phyloP scores from a whole-genome alignment of 169 alveolate species.

The Eimeria zaria region DNA sequence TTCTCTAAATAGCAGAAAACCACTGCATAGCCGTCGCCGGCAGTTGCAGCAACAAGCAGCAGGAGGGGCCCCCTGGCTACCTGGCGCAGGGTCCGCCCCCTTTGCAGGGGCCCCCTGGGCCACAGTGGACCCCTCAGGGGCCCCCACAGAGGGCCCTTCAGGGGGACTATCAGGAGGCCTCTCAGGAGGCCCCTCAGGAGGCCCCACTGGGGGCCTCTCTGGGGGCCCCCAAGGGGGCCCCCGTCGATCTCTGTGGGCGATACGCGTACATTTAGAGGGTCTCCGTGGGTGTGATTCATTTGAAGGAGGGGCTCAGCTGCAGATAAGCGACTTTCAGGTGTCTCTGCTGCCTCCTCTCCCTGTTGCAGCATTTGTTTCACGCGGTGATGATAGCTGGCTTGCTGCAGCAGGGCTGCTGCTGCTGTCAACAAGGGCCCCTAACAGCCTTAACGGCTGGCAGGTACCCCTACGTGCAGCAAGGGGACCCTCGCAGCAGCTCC shows the following conservation, averaged over 20 bases:
- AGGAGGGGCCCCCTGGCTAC: background rate
- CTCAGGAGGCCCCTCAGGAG: background rate
- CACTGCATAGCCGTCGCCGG: conserved; percentile 1
- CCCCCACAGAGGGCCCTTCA: background rate
- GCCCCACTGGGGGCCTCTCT: background rate
- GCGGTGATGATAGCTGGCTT: background rate
- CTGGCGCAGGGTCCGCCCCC: too few relatives aligned
- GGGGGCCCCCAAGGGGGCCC: background rate
- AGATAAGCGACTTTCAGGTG: conserved; percentile 30
- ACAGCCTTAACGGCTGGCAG: conserved; percentile 4
- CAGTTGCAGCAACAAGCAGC: background rate
- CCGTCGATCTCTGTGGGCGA: conserved; percentile 31
- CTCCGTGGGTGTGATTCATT: conserved; percentile 7
- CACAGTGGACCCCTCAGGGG: background rate
- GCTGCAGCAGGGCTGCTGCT: conserved; percentile 54
- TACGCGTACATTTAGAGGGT: conserved; percentile 25
- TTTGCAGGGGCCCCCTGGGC: background rate
- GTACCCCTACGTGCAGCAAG: background rate
- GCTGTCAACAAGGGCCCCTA: conserved; percentile 43
- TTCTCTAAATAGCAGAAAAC: background rate
- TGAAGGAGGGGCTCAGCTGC: conserved; percentile 57
- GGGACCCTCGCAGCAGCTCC: background rate
- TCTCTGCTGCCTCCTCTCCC: conserved; percentile 70
- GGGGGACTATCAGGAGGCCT: background rate
- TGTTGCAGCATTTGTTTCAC: background rate